Evolutionary conservation across 1,284 basidiomycete genomes (phyloP).

Genomic region (Irpex lacteus): DNA sequence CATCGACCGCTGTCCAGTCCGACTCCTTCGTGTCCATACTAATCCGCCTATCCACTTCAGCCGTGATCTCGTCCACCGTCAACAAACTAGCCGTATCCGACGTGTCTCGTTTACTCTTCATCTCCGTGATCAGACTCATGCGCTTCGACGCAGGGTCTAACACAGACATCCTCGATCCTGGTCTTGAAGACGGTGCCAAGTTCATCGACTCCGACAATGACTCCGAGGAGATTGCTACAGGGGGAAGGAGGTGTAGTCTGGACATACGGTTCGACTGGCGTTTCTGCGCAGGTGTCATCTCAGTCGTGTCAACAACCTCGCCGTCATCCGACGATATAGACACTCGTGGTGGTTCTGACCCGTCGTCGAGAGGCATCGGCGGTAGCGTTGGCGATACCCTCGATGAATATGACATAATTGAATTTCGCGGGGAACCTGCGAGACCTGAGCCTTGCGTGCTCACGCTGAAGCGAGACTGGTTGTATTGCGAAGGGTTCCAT

Average conservation of each 20-base stretch:
- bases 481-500: slow-evolving; percentile 32
- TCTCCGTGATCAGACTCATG: slow-evolving; percentile 75
- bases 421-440: slow-evolving; percentile 43
- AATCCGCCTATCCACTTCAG: slow-evolving; percentile 83
- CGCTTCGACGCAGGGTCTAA: slow-evolving; percentile 53
- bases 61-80: slow-evolving; percentile 97
- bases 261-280: slow-evolving; percentile 26
- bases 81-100: slow-evolving; percentile 90
- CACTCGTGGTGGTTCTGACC: slow-evolving; percentile 53
- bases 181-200: slow-evolving; percentile 40
- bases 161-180: slow-evolving; percentile 40
- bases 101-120: slow-evolving; percentile 76
- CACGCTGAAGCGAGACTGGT: slow-evolving; percentile 60
- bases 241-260: slow-evolving; percentile 68
- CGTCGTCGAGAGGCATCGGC: slow-evolving; percentile 20
- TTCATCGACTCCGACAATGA: slow-evolving; percentile 79
- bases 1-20: slow-evolving; percentile 66
- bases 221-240: slow-evolving; percentile 76
- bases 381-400: slow-evolving; percentile 8
- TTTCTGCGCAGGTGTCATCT: slow-evolving; percentile 28
- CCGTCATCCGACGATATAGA: slow-evolving; percentile 74
- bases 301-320: slow-evolving; percentile 52
- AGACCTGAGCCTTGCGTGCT: slow-evolving; percentile 61
- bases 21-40: slow-evolving; percentile 43
- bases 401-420: slow-evolving; percentile 33